phyloP scores from a whole-genome alignment of 2,329 filamentous ascomycete genomes.

The Sporothrix curviconia region DNA sequence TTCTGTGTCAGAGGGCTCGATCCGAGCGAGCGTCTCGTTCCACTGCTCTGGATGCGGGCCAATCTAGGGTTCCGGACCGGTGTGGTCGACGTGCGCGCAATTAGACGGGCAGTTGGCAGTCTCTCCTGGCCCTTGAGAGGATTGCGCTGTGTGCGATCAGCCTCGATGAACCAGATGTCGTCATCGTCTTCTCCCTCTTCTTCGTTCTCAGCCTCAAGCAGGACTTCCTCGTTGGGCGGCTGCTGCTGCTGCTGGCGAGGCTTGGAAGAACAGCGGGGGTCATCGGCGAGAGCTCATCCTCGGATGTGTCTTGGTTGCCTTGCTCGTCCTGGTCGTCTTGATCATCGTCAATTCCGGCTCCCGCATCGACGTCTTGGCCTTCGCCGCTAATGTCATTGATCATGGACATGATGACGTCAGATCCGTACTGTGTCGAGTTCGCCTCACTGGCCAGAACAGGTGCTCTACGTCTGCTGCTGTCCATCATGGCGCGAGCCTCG shows the following conservation, averaged over 20 bases:
- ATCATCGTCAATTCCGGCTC: background rate
- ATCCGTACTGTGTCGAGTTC: conserved; percentile 15
- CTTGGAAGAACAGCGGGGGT: background rate
- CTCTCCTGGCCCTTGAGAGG: no score
- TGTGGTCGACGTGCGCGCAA: no score
- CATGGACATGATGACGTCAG: conserved; percentile 14
- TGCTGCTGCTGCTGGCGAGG: background rate
- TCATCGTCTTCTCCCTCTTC: conserved; percentile 37
- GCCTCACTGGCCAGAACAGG: conserved; percentile 6
- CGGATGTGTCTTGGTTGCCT: background rate
- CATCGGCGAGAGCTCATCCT: background rate
- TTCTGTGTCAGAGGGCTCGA: no score
- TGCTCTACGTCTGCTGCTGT: background rate
- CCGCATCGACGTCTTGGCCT: conserved; percentile 6
- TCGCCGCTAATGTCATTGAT: conserved; percentile 15
- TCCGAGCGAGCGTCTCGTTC: no score
- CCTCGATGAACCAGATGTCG: conserved; percentile 54
- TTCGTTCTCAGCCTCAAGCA: background rate
- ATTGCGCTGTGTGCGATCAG: conserved; percentile 44
- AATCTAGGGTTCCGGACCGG: background rate
- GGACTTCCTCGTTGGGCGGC: background rate
- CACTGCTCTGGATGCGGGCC: background rate
- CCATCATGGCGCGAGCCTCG: background rate
- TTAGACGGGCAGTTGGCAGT: no score
- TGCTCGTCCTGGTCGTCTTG: background rate